Evolutionary conservation across 805 yeast genomes (phyloP), one percentile per base, ranked within the genome.

Genomic region (Brettanomyces sp.): DNA sequence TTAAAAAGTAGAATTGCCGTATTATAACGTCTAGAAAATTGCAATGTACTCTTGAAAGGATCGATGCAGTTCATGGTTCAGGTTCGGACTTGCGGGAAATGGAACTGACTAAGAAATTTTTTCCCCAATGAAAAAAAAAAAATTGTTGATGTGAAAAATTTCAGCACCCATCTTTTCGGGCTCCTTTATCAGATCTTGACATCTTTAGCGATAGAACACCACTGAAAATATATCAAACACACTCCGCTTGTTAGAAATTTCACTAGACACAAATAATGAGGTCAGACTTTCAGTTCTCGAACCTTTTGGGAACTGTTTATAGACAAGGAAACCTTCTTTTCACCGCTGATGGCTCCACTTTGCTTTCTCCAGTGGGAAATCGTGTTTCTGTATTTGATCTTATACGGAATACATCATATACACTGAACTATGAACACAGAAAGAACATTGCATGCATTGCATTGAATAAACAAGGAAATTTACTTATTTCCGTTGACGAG

Each of bases 281-380:
- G 68, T 81, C 95, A n/a, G 95, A 87, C 67, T 88, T 83, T 62
- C 69, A 82, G 74, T 84, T 93, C 56, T 80, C 95, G 33, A 93
- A 91, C 66, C 71, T 93, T 32, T 69, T 93, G 55, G 99, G 99
- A 28, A 90, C 98, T 0, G 98, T 93, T 3, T 93, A 93, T 60
- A 73, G 95, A 43, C 86, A 84, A 59, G 99, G 98, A n/a, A 89
- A 91, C 62, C 67, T 93, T 25, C 72, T 82, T 4, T 93, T 83
- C 67, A 82, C 95, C 1, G 78, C 82, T 1, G 96, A 90, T 59
- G 99, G 99, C 3, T 79, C 84, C 9, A 76, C 78, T 46, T 70
- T 93, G 33, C 66, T 93, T 41, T 82, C 93, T 48, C 98, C 99
- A 0, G 98, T 93, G 3, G 99, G 99, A 12, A 93, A 91, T 63